Evolutionary conservation across 768 basidiomycete genomes (phyloP).

Genomic region (Suillus tomentosus): DNA sequence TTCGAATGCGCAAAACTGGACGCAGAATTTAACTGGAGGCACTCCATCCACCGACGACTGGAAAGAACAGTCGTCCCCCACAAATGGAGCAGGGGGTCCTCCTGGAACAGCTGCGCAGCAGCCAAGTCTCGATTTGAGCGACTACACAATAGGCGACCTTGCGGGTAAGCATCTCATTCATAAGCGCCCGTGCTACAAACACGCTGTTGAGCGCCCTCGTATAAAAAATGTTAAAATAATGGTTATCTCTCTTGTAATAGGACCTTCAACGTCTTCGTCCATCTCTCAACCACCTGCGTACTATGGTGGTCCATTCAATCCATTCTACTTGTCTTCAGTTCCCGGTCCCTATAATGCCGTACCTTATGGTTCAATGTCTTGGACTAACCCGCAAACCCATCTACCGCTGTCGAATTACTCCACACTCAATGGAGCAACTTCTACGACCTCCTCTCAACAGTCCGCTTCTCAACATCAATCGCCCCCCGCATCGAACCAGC

Average conservation of each 20-base stretch:
- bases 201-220: slow-evolving; percentile 13
- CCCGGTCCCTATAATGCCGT: slow-evolving; percentile 54
- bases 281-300: slow-evolving; percentile 43
- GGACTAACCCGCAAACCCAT: slow-evolving; percentile 42
- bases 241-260: slow-evolving; percentile 19
- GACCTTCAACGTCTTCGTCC: slow-evolving; percentile 43
- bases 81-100: slow-evolving; percentile 27
- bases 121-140: slow-evolving; percentile 42
- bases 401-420: slow-evolving; percentile 75
- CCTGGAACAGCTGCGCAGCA: slow-evolving; percentile 30
- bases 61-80: slow-evolving; percentile 38
- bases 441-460: slow-evolving; percentile 31
- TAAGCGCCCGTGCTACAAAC: slow-evolving; percentile 30
- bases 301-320: slow-evolving; percentile 43
- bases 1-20: slow-evolving; percentile 44
- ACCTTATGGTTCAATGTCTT: slow-evolving; percentile 52
- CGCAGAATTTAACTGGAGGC: slow-evolving; percentile 38
- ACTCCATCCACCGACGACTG: slow-evolving; percentile 38
- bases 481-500: slow-evolving; percentile 25
- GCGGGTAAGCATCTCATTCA: slow-evolving; percentile 40
- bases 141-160: slow-evolving; percentile 45
- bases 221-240: slow-evolving; percentile 16
- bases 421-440: slow-evolving; percentile 77
- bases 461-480: slow-evolving; percentile 35
- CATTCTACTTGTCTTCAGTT: slow-evolving; percentile 43